These are phyloP conservation scores for Nepenthes mirabilis DNA, from an alignment of 148 eudicot species.

Conservation along the genomic window DNA sequence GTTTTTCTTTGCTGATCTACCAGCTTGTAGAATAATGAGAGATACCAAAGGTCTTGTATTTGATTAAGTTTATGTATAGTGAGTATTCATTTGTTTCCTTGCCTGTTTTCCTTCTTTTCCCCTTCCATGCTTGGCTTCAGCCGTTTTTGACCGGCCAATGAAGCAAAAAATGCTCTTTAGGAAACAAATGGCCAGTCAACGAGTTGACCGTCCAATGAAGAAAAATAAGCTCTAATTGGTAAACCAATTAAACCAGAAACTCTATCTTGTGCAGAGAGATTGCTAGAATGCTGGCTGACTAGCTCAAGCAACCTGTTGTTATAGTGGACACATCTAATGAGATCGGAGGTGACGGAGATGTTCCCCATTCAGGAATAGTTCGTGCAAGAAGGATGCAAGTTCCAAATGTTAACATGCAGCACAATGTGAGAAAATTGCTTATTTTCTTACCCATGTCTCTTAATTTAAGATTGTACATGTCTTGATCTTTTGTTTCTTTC, in stretches of 20 bases:
- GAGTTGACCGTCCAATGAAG: conserved; percentile 13
- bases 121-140: conserved; percentile 4
- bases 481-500: neutral
- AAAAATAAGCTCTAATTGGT: conserved; percentile 17
- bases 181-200: too few relatives aligned
- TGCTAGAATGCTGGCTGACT: conserved; percentile 90
- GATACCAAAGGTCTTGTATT: too few relatives aligned
- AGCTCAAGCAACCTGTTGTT: conserved; percentile 72
- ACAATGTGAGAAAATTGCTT: conserved; percentile 43
- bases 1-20: too few relatives aligned
- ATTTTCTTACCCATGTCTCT: neutral
- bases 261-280: conserved; percentile 46
- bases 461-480: neutral
- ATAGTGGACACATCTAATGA: conserved; percentile 96
- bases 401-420: conserved; percentile 93
- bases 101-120: too few relatives aligned
- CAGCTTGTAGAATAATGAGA: too few relatives aligned
- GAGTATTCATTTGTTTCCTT: too few relatives aligned
- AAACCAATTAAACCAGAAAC: neutral
- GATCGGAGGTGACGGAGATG: conserved; percentile 98
- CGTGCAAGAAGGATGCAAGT: conserved; percentile 99
- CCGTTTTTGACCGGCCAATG: conserved; percentile 2
- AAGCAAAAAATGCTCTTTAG: too few relatives aligned
- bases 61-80: too few relatives aligned
- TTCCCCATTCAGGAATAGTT: conserved; percentile 95